Evolutionary conservation across 371 early-diverging fungal species (phyloP).

Genomic region (Apophysomyces variabilis): DNA sequence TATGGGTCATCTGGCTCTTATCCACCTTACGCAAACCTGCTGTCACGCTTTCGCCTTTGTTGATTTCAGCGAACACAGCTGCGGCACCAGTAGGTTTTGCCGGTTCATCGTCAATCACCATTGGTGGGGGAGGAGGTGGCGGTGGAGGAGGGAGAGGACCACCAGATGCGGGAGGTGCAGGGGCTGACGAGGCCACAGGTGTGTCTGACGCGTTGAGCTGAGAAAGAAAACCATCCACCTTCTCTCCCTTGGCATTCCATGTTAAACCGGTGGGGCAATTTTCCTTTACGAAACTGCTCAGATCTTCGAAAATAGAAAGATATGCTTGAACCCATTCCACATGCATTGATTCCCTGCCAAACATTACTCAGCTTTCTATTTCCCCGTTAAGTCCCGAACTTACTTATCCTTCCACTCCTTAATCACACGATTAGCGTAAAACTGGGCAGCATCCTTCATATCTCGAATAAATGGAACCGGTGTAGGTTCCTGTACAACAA

Average conservation of each 20-base stretch:
- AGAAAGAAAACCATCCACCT: slow-evolving; percentile 55
- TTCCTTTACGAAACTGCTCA: slow-evolving; percentile 87
- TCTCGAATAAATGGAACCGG: slow-evolving; percentile 89
- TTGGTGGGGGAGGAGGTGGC: slow-evolving; percentile 72
- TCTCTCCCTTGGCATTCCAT: slow-evolving; percentile 88
- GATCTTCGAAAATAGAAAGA: slow-evolving; percentile 68
- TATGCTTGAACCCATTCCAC: slow-evolving; percentile 85
- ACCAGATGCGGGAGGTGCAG: slow-evolving; percentile 58
- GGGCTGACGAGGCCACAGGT: slow-evolving; percentile 49
- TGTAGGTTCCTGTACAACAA: slow-evolving; percentile 73
- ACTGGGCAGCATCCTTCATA: slow-evolving; percentile 91
- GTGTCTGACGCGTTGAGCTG: slow-evolving; percentile 45
- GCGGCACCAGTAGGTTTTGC: slow-evolving; percentile 49
- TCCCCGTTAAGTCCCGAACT: slow-evolving; percentile 14
- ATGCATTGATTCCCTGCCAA: slow-evolving; percentile 74
- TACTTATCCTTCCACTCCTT: slow-evolving; percentile 92
- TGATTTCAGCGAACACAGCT: slow-evolving; percentile 88
- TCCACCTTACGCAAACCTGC: slow-evolving; percentile 91
- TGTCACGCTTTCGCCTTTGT: slow-evolving; percentile 82
- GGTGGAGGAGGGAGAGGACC: slow-evolving; percentile 63
- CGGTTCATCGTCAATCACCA: slow-evolving; percentile 42
- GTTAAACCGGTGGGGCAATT: slow-evolving; percentile 88
- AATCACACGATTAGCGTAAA: slow-evolving; percentile 89
- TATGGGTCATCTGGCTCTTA: slow-evolving; percentile 95
- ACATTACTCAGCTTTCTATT: slow-evolving; percentile 6